Percentiles rank a stretch among this genome's conserved stretches.
phyloP scores from a whole-genome alignment of 768 basidiomycete genomes.

The Psilocybe cubensis region DNA sequence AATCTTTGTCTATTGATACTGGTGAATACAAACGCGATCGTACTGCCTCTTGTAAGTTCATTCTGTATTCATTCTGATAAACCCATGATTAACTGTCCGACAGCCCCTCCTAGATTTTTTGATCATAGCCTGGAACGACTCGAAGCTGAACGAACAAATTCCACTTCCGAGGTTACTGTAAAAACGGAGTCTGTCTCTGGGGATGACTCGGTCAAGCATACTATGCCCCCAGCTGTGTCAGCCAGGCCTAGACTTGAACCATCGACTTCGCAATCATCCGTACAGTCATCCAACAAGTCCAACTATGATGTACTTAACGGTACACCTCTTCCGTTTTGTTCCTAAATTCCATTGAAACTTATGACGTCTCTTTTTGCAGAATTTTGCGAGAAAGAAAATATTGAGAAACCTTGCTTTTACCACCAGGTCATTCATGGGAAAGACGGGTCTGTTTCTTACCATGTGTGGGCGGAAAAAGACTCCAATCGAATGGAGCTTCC shows the following conservation, averaged over 20 bases:
- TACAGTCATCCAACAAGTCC: conserved; percentile 3
- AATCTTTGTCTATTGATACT: neutral
- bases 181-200: neutral
- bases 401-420: conserved; percentile 36
- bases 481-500: conserved; percentile 48
- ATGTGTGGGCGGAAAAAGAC: conserved; percentile 52
- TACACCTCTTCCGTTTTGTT: neutral
- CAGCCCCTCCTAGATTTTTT: neutral
- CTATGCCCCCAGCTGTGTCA: neutral
- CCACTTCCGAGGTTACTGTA: neutral
- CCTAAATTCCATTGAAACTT: neutral
- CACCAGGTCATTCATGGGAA: conserved; percentile 28
- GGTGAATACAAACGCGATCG: neutral
- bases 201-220: too few species aligned
- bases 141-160: neutral
- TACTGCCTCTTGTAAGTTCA: neutral
- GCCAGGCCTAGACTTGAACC: neutral
- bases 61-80: neutral
- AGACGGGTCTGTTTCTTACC: conserved; percentile 32
- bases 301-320: conserved; percentile 23
- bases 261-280: neutral
- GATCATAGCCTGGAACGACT: neutral
- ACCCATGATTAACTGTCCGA: neutral
- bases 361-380: conserved; percentile 9
- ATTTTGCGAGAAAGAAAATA: conserved; percentile 22